Conservation (phyloP, 2,329 filamentous ascomycete species). For the Botrytis byssoidea region DNA sequence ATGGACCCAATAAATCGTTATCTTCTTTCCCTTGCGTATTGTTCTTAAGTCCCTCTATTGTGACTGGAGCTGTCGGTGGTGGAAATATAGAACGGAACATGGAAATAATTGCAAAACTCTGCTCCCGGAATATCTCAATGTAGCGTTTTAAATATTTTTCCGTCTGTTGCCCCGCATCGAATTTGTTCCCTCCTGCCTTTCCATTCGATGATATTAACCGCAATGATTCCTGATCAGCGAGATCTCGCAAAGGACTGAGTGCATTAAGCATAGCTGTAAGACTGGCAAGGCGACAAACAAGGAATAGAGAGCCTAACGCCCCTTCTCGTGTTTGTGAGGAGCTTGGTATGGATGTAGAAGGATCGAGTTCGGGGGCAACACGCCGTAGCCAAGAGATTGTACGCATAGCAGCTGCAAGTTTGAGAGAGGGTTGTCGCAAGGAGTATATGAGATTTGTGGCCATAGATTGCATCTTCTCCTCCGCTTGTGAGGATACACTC, state of each 20-base stretch:
- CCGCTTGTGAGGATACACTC: constrained; percentile 73
- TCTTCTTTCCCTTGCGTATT: constrained; percentile 26
- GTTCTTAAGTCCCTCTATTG: constrained; percentile 26
- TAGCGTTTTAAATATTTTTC: constrained; percentile 93
- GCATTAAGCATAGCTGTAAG: constrained; percentile 78
- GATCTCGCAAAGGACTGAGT: constrained; percentile 77
- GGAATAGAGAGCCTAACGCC: constrained; percentile 76
- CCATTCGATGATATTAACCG: constrained; percentile 40
- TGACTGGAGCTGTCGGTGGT: constrained; percentile 37
- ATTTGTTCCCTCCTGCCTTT: constrained; percentile 40
- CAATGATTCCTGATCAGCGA: constrained; percentile 81
- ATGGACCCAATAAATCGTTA: constrained; percentile 50
- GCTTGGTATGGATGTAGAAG: constrained; percentile 32
- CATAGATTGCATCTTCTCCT: constrained; percentile 85
- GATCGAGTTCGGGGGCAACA: constrained; percentile 76
- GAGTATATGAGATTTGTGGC: constrained; percentile 77
- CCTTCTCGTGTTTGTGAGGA: constrained; percentile 52
- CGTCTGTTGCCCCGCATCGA: constrained; percentile 81
- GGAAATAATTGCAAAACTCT: constrained; percentile 92
- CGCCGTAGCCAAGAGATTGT: constrained; percentile 89
- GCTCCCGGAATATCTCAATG: constrained; percentile 95
- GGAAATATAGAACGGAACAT: constrained; percentile 92
- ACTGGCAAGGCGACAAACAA: constrained; percentile 80
- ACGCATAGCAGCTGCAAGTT: constrained; percentile 85
- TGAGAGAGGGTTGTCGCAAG: constrained; percentile 74